Evolutionary conservation across 1,284 basidiomycete genomes (phyloP), one percentile per base, ranked within the genome.

Genomic region (Melampsora americana): DNA sequence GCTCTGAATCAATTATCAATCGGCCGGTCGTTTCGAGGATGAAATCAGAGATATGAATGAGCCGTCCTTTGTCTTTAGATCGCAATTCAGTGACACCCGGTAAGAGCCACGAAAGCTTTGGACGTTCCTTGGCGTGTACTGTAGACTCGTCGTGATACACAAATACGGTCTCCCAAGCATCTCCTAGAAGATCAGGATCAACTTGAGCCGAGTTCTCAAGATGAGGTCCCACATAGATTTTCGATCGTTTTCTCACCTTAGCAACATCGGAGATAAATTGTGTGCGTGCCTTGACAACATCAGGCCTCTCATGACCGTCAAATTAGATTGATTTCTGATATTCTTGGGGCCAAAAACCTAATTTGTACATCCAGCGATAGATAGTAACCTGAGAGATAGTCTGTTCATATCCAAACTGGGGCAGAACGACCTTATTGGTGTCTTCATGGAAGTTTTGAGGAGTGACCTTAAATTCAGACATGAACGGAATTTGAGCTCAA

Each of bases 111-210:
- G 68, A 30, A 20, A 60, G 53, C 14, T 12, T 35, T 32, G 68
- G 48, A 12, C 50, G 32, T 39, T 69, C 68, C 28, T 69, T 30
- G 1, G 68, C 53, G 39, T 69, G 68, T 14, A 69, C 28, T 16
- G 50, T 69, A 53, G 68, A 69, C 39, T 69, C 50, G 35, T 69
- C 20, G 16, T 69, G 68, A 32, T 32, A 69, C 1, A 69, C 32
- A 23, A 59, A 20, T 30, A 69, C 30, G 6, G 67, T 69, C 30
- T 69, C 68, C 32, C 42, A 26, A 20, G 6, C 3, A 23, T 23
- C 30, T 16, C 28, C 68, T 30, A 69, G 26, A 28, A 35, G 11
- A 20, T 69, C 67, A 11, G 68, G 68, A 42, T 69, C 23, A 23
- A 69, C 68, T n/a, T 14, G 1, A 23, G 18, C 20, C 1, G 39